Base-by-base conservation (phyloP, 176 grass and related monocot species). In the Puya raimondii region DNA sequence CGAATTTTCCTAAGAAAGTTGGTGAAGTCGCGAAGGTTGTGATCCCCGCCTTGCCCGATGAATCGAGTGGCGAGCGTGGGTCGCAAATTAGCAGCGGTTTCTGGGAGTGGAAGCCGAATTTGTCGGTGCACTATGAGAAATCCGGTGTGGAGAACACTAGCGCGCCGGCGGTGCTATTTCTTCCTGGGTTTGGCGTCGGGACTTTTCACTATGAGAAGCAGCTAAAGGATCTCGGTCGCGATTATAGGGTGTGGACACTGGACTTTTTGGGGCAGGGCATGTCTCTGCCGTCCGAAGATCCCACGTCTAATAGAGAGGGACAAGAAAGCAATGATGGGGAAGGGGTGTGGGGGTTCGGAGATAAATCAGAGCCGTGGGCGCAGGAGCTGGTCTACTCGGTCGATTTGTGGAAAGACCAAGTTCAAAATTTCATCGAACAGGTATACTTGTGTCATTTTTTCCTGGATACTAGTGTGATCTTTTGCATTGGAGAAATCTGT, bases 151-250 rank as follows among this genome's bases (percentile, higher is more conserved):
- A 83, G 53, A 97, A 99, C 15, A 83, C 64, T 69, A 81, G 85
- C 48, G 86, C 94, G 0, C 94, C 94, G 1, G 85, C 86, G 0
- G 84, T 99, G 77, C 89, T 93, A 68, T 99, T 99, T 70, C 83
- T 99, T 17, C 94, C 94, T 1, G 94, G 94, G 29, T 99, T 99
- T 50, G 94, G 94, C 12, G 89, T 90, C 26, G 89, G 89, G 5
- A 78, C 86, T 0, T 99, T 99, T 52, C 94, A 99, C 78, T 99
- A 54, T 49, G 94, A 99, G 77, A 99, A 99, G 80, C 94, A 99
- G 50, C 56, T 99, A 80, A 86, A 47, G 72, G 89, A 99, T 82
- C 75, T 99, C 53, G 94, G 94, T 0, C 72, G 78, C 13, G 82
- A 93, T 75, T 83, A 93, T 76, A 80, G 85, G 75, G 89, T 99